Percentiles rank a stretch among this genome's conserved stretches.
phyloP scores from a whole-genome alignment of 2,329 filamentous ascomycete genomes.

The Venturiaceae sp. region DNA sequence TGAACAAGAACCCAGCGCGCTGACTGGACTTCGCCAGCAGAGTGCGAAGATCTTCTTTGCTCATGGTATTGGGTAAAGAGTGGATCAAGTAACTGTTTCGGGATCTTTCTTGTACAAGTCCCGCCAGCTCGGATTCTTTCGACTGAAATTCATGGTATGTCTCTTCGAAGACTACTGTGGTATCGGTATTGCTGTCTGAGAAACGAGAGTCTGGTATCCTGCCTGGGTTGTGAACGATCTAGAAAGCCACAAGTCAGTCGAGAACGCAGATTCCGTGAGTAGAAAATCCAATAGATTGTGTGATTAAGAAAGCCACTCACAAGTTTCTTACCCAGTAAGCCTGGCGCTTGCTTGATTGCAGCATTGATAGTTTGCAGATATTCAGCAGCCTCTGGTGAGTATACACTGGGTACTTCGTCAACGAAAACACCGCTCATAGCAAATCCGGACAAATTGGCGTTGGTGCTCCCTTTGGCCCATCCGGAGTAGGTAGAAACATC shows the following conservation, averaged over 20 bases:
- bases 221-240: slow-evolving; percentile 3
- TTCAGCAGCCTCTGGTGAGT: not conserved
- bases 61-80: not conserved
- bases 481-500: slow-evolving; percentile 3
- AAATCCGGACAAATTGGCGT: not conserved
- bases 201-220: not conserved
- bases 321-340: not conserved
- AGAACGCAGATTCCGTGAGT: not conserved
- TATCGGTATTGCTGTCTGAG: not conserved
- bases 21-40: not conserved
- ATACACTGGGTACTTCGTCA: slow-evolving; percentile 1
- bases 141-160: not conserved
- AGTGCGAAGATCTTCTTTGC: not conserved
- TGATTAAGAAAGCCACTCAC: not conserved
- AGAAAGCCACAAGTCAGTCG: not conserved
- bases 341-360: slow-evolving; percentile 1
- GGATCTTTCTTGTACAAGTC: not conserved
- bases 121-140: not conserved
- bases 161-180: not conserved
- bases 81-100: slow-evolving; percentile 2
- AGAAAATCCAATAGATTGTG: too few species aligned
- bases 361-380: not conserved
- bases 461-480: not conserved
- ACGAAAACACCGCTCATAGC: slow-evolving; percentile 2
- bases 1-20: not conserved